Evolutionary conservation across 768 basidiomycete species (phyloP).

Genomic region (Lactifluus piperatus): DNA sequence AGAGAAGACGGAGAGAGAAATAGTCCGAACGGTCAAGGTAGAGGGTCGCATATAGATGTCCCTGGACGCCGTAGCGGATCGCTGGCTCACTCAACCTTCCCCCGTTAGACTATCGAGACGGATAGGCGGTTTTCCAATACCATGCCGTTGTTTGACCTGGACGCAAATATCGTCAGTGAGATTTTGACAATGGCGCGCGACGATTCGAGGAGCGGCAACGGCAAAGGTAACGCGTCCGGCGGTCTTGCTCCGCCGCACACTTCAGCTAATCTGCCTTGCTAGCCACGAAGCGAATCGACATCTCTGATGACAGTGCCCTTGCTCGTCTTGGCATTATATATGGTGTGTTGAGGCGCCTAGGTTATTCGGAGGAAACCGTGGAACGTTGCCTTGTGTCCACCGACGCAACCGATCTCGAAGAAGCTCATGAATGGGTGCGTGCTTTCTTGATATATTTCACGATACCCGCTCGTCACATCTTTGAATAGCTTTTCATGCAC

Average conservation of each 20-base stretch:
- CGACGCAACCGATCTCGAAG: slow-evolving; percentile 67
- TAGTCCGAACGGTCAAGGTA: slow-evolving; percentile 64
- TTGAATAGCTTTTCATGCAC: slow-evolving; percentile 51
- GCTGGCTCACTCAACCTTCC: not conserved
- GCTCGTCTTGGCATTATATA: slow-evolving; percentile 70
- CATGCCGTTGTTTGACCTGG: slow-evolving; percentile 54
- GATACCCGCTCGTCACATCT: not conserved
- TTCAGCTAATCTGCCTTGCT: not conserved
- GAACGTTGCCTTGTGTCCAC: slow-evolving; percentile 62
- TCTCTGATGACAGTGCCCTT: slow-evolving; percentile 63
- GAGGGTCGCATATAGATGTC: not conserved
- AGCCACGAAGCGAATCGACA: slow-evolving; percentile 37
- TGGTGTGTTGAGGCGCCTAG: slow-evolving; percentile 69
- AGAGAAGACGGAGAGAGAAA: slow-evolving; percentile 84
- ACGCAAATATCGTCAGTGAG: slow-evolving; percentile 45
- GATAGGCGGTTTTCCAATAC: slow-evolving; percentile 67
- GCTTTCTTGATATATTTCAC: not conserved
- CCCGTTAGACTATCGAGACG: slow-evolving; percentile 62
- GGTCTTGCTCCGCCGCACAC: not conserved
- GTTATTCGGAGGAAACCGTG: slow-evolving; percentile 62
- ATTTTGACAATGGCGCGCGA: slow-evolving; percentile 36
- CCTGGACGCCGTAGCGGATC: not conserved
- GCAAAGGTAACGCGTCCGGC: not conserved
- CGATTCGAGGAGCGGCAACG: slow-evolving; percentile 34
- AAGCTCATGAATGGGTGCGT: slow-evolving; percentile 85